Percentiles rank a stretch among this genome's conserved stretches.
Evolutionary conservation across 129 eudicot genomes (phyloP).

Genomic region (Helianthus tuberosus): DNA sequence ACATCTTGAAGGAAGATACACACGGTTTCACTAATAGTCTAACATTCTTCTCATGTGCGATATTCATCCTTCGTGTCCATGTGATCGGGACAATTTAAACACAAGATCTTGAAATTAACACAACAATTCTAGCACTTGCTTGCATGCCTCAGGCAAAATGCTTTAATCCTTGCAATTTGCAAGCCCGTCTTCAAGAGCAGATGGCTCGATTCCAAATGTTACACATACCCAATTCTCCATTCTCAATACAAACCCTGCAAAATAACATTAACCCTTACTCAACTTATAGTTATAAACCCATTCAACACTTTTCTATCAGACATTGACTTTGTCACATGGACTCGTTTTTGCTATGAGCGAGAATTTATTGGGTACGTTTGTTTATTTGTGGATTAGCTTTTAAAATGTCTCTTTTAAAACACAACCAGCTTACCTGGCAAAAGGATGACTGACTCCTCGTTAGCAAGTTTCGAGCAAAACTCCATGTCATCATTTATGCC

Average conservation of each 20-base stretch:
- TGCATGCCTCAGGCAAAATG: conserved; percentile 54
- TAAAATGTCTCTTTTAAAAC: not conserved
- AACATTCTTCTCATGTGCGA: not conserved
- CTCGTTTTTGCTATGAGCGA: not conserved
- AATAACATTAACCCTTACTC: not conserved
- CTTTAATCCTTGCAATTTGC: conserved; percentile 59
- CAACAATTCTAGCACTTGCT: conserved; percentile 20
- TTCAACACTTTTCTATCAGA: not conserved
- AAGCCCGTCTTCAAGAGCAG: conserved; percentile 67
- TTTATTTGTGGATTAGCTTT: not conserved
- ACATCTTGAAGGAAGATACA: conserved; percentile 1
- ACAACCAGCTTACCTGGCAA: conserved; percentile 62
- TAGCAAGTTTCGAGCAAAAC: conserved; percentile 69
- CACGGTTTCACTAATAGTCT: not conserved
- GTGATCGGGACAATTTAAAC: not conserved
- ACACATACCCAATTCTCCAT: conserved; percentile 63
- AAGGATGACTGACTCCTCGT: conserved; percentile 65
- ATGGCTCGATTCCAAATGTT: conserved; percentile 67
- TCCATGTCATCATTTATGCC: conserved; percentile 62
- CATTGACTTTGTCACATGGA: conserved; percentile 22
- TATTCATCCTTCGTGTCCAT: not conserved
- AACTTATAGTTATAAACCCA: not conserved
- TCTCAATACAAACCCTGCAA: conserved; percentile 53
- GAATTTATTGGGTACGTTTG: too few species aligned
- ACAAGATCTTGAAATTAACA: not conserved